These are phyloP conservation scores for Fusarium multiceps DNA, from an alignment of 2,329 filamentous ascomycete species.

Conservation along the genomic window DNA sequence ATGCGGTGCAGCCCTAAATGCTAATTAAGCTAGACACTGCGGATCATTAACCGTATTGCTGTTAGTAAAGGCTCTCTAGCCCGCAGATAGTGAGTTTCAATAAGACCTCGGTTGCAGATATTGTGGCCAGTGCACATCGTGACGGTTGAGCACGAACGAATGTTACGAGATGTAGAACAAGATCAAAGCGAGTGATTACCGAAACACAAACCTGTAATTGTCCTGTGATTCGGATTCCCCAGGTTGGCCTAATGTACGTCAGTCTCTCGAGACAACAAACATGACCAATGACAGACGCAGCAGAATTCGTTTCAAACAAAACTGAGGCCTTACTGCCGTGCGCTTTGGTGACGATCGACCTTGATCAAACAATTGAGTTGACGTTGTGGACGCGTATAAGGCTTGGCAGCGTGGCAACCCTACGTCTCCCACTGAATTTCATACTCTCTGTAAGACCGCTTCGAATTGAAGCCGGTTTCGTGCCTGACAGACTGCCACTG, in stretches of 20 bases:
- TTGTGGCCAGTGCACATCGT: neutral
- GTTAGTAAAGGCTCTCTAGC: slow-evolving; percentile 20
- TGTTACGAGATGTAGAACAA: neutral
- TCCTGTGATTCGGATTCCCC: neutral
- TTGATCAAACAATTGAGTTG: slow-evolving; percentile 21
- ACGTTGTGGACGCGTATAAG: slow-evolving; percentile 2
- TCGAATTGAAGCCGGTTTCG: slow-evolving; percentile 24
- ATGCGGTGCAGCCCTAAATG: slow-evolving; percentile 25
- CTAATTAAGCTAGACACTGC: slow-evolving; percentile 1
- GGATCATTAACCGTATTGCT: slow-evolving; percentile 24
- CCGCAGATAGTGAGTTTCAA: slow-evolving; percentile 24
- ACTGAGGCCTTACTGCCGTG: slow-evolving; percentile 19
- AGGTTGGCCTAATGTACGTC: neutral
- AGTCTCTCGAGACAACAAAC: neutral
- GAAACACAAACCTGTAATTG: neutral
- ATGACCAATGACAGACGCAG: neutral
- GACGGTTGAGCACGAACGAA: neutral
- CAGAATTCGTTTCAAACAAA: slow-evolving; percentile 23
- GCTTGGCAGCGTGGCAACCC: slow-evolving; percentile 27
- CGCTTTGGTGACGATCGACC: slow-evolving; percentile 17
- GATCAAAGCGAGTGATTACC: neutral
- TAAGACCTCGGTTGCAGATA: slow-evolving; percentile 15
- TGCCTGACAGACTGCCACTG: slow-evolving; percentile 19
- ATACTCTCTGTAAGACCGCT: slow-evolving; percentile 13
- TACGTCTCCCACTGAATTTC: neutral